Base-by-base conservation (phyloP, 2,329 filamentous ascomycete species). In the Penicillium palitans region DNA sequence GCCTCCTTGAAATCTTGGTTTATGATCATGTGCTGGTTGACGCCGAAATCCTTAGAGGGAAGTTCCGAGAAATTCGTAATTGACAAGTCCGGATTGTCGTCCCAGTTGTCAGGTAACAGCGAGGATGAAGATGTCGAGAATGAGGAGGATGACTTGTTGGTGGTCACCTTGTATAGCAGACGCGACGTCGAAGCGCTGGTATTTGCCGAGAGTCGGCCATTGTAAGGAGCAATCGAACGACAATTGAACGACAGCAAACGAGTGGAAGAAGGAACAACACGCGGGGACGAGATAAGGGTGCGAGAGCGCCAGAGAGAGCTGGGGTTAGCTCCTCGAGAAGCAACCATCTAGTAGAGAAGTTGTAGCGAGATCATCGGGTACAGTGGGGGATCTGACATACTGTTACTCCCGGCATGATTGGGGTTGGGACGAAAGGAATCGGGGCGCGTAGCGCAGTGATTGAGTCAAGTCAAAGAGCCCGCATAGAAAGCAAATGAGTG, bases 21-120 rank as follows among this genome's bases (percentile, higher is more conserved):
- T 71, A 98, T 96, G 60, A 91, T 83, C 81, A 98, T 96, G 77
- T 98, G 90, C 75, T 99, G 95, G 68, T 99, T 99, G 67, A 93
- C 88, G 17, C 95, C 95, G 67, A 98, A 98, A 67, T 90, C 87
- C 61, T 84, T 83, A 65, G 89, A 87, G 2, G 90, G 90, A 24
- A 95, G 81, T 70, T 93, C 83, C 31, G 87, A 86, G 78, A 93
- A 93, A 61, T 86, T 84, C 49, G 85, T 85, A 67, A 93, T 90
- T 61, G 86, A 82, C 60, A 87, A 85, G 64, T 91, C 83, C 15
- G 87, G 85, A 64, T 90, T 85, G 56, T 90, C 86, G 69, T 95
- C 90, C 90, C 90, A 93, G 68, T 88, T 86, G 10, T 81, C 66
- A 15, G 64, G 64, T 17, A 66, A 55, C 37, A 65, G 59, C 17